These are phyloP conservation scores for Begonia loranthoides DNA, from an alignment of 306 rosid species.

Conservation along the genomic window DNA sequence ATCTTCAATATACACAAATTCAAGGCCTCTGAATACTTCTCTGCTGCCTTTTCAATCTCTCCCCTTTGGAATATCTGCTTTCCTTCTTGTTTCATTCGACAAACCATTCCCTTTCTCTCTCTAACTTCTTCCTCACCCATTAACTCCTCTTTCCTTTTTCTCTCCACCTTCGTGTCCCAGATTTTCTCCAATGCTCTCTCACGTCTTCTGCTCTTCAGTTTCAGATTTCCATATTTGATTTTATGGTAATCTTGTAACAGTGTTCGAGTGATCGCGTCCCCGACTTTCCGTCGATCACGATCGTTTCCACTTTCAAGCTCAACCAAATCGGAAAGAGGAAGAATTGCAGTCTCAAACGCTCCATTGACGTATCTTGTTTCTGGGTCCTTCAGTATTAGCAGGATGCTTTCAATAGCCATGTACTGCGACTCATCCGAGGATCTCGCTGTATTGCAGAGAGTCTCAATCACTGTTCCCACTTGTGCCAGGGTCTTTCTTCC, in stretches of 20 bases:
- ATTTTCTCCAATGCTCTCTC: conserved; percentile 31
- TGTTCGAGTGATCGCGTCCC: conserved; percentile 32
- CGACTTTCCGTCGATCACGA: conserved; percentile 17
- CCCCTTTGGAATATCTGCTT: conserved; percentile 32
- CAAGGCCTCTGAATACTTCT: conserved; percentile 49
- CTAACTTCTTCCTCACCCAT: conserved; percentile 29
- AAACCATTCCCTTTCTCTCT: conserved; percentile 25
- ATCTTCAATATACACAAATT: conserved; percentile 22
- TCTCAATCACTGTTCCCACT: conserved; percentile 19
- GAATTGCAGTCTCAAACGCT: conserved; percentile 24
- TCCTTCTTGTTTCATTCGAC: conserved; percentile 31
- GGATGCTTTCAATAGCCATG: conserved; percentile 42
- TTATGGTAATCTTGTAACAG: conserved; percentile 54
- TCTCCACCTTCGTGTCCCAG: conserved; percentile 66
- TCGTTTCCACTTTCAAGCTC: conserved; percentile 19
- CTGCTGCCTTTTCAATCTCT: conserved; percentile 28
- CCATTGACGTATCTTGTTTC: conserved; percentile 19
- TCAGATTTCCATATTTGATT: conserved; percentile 36
- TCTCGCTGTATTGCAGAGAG: conserved; percentile 35
- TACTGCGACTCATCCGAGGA: conserved; percentile 42
- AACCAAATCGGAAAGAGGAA: conserved; percentile 39
- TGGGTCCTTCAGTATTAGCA: conserved; percentile 47
- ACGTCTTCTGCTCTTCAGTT: conserved; percentile 21
- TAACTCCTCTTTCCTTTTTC: conserved; percentile 36
- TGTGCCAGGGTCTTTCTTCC: conserved; percentile 40